Base-by-base conservation (phyloP, 2,329 filamentous ascomycete species). In the Cercospora sp. region DNA sequence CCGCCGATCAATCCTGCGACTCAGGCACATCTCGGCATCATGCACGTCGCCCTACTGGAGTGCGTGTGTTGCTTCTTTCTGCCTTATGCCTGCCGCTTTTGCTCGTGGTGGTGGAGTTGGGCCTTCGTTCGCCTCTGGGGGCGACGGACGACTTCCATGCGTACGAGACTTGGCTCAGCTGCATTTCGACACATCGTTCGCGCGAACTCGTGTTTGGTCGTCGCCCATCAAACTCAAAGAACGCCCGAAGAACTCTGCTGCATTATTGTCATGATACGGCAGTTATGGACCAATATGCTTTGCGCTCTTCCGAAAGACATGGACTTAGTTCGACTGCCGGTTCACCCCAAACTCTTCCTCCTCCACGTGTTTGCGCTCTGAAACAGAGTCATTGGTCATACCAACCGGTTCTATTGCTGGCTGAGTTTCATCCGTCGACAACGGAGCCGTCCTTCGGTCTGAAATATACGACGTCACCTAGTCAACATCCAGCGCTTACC, bases 21-120 rank as follows among this genome's bases (percentile, higher is more conserved):
- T 58, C 55, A 58, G 53, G 53, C 53, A 58, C 53, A 33, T 58
- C 53, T 58, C 53, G 53, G 53, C 45, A 51, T 13, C 45, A 51
- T 51, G 45, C 45, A 23, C 45, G 18, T 48, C 42, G 42, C 18
- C 42, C 42, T 48, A 20, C 42, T 16, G 5, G 36, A 39, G 13
- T n/a, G 36, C 16, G 36, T 13, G 36, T 39, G 36, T 39, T 39
- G 36, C 36, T 39, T 39, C 36, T 6, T 39, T 39, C 13, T 39
- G 36, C 36, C 36, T 39, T 16, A n/a, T 39, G 36, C 36, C 36
- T n/a, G 36, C 36, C 20, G 18, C 45, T 53, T 53, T 53, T 13
- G 20, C 42, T 48, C 42, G n/a, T 48, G n/a, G 42, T 48, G 42
- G 42, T 48, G 42, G 42, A 48, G 42, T 18, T 48, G 42, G 42